Evolutionary conservation across 192 early-diverging fungal species (phyloP).

Genomic region (Entomortierella lignicola): DNA sequence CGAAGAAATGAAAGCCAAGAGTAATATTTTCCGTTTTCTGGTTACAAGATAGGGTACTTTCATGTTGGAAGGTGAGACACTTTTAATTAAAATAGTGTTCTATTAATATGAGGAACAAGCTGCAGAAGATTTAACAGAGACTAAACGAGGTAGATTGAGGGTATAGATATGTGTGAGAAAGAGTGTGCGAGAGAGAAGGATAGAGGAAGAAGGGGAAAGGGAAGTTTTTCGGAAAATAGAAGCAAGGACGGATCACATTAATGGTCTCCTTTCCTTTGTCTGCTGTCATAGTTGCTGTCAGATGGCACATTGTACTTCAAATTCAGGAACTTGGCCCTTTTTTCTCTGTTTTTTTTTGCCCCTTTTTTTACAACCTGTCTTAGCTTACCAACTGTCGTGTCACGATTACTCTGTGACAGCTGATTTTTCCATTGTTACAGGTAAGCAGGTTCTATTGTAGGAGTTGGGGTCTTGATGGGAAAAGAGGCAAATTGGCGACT

Average conservation of each 20-base stretch:
- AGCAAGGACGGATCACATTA: not conserved
- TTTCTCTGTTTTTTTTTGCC: not conserved
- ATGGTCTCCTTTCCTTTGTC: not conserved
- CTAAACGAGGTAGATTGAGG: not conserved
- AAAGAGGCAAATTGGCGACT: no score
- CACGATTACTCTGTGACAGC: not conserved
- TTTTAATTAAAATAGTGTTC: not conserved
- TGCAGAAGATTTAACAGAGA: not conserved
- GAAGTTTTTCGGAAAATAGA: not conserved
- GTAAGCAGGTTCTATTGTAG: no score
- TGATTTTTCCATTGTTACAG: no score
- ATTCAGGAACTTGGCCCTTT: slow-evolving; percentile 5
- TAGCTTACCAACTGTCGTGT: not conserved
- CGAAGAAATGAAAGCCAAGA: not conserved
- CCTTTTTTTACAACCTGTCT: not conserved
- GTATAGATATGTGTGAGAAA: not conserved
- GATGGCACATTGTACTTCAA: not conserved
- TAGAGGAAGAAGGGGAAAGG: not conserved
- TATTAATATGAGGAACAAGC: not conserved
- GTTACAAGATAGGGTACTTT: not conserved
- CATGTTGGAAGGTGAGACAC: not conserved
- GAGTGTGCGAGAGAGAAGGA: not conserved
- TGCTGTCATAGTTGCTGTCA: slow-evolving; percentile 3
- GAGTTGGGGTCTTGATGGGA: no score
- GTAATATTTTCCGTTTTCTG: not conserved